Evolutionary conservation across 2,329 filamentous ascomycete species (phyloP), one percentile per base, ranked within the genome.

Genomic region (Chaetomium olivaceum): DNA sequence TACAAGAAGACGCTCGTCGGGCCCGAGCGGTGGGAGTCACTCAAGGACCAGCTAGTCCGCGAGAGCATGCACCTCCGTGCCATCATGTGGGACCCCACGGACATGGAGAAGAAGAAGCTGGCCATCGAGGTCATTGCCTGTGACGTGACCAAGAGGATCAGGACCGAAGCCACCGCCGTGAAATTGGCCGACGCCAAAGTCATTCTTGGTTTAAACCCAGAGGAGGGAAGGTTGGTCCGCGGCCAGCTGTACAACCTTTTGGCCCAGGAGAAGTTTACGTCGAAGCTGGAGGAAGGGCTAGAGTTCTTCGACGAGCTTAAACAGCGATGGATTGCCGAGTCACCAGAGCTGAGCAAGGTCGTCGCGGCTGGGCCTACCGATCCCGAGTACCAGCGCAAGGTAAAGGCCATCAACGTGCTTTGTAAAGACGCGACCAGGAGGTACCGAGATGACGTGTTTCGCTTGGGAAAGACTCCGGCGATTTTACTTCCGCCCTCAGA

Each of bases 81-180:
- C 2, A 80, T 87, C 29, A 87, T 92, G 73, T 87, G 83, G 78
- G 82, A 86, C 52, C 82, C 85, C 29, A 82, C 84, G 3, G 81
- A 87, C 25, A 76, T 85, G 19, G 87, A 90, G 52, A 80, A 82
- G 51, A 91, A 89, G 74, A 83, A 83, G 46, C 80, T 92, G 55
- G 90, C 91, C 0, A 79, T 96, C 5, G 91, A 96, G 74, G 85
- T 92, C 55, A 88, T 96, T 27, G 93, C 90, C 73, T 89, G 87
- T 31, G 91, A 94, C 77, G 90, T 94, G 33, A 93, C 91, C 1
- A 95, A 95, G 77, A 83, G 90, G 23, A 88, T 93, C 81, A 86
- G 91, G 21, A 72, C 86, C 14, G 75, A 87, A 64, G 85, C 87
- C 58, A 83, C 81, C 39, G 82, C 85, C n/a, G 88, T 94, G 83